These are phyloP conservation scores for Candida pini DNA, from an alignment of 805 yeast species.

Conservation along the genomic window DNA sequence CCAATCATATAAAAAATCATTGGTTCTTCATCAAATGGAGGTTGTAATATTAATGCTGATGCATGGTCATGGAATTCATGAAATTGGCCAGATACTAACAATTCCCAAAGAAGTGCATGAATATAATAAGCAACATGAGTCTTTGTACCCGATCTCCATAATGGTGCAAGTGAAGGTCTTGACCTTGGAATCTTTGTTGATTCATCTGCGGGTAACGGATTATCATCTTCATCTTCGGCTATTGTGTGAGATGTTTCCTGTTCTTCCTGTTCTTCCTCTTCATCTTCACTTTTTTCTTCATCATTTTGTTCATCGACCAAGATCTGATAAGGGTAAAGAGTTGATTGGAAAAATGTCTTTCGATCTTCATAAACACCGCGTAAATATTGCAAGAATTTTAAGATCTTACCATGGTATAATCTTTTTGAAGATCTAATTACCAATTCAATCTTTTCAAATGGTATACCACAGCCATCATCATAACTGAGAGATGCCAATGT, in stretches of 20 bases:
- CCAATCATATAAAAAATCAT: slow-evolving; percentile 32
- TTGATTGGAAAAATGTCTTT: slow-evolving; percentile 6
- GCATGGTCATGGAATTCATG: slow-evolving; percentile 29
- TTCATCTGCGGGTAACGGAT: background rate
- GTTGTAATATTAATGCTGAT: slow-evolving; percentile 34
- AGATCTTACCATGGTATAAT: slow-evolving; percentile 9
- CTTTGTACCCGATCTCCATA: slow-evolving; percentile 28
- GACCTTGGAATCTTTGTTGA: slow-evolving; percentile 3
- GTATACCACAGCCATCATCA: background rate
- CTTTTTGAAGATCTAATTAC: slow-evolving; percentile 1
- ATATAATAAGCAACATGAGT: slow-evolving; percentile 36
- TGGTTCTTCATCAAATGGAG: slow-evolving; percentile 40
- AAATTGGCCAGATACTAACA: slow-evolving; percentile 32
- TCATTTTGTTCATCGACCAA: background rate
- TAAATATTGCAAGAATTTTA: slow-evolving; percentile 14
- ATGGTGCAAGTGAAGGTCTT: too few species aligned
- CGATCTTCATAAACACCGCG: slow-evolving; percentile 8
- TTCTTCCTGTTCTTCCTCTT: background rate
- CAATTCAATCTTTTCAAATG: slow-evolving; percentile 2
- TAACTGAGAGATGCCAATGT: background rate
- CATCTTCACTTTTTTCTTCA: background rate
- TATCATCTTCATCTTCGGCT: background rate
- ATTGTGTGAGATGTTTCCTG: background rate
- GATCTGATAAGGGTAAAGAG: slow-evolving; percentile 18
- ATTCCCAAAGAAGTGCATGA: slow-evolving; percentile 37